Percentiles rank a stretch among this genome's conserved stretches.
Evolutionary conservation across 768 basidiomycete species (phyloP).

Genomic region (Sarcodon aspratus): DNA sequence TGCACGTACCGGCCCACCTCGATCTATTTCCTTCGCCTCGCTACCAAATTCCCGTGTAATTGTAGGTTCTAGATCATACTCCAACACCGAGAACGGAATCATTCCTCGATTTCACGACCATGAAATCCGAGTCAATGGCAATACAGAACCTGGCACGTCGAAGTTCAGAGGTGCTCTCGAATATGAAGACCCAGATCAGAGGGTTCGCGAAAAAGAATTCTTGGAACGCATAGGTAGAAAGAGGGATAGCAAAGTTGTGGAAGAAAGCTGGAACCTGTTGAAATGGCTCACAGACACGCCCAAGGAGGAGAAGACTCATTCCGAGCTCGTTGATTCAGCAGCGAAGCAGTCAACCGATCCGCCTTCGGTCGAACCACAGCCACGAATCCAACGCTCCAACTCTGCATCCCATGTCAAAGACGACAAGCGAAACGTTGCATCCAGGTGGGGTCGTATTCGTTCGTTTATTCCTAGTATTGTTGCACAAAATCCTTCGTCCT

Average conservation of each 20-base stretch:
- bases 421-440: conserved; percentile 14
- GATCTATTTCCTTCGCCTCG: conserved; percentile 55
- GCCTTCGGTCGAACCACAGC: background rate
- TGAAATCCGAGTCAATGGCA: conserved; percentile 20
- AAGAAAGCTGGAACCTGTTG: conserved; percentile 43
- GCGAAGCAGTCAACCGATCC: background rate
- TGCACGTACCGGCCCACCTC: conserved; percentile 59
- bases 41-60: conserved; percentile 29
- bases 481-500: conserved; percentile 18
- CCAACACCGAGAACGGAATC: conserved; percentile 10
- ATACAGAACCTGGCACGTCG: conserved; percentile 21
- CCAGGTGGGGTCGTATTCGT: conserved; percentile 54
- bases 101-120: conserved; percentile 16
- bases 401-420: background rate
- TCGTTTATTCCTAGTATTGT: conserved; percentile 51
- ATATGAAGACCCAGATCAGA: conserved; percentile 20
- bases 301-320: conserved; percentile 6
- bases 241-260: conserved; percentile 23
- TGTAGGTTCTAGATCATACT: conserved; percentile 21
- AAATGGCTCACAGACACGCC: conserved; percentile 27
- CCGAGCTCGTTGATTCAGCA: conserved; percentile 1
- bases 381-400: background rate
- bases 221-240: conserved; percentile 45
- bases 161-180: conserved; percentile 60
- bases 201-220: conserved; percentile 26